These are phyloP conservation scores for Mucor sp. DNA, from an alignment of 371 early-diverging fungal genomes.

Conservation along the genomic window DNA sequence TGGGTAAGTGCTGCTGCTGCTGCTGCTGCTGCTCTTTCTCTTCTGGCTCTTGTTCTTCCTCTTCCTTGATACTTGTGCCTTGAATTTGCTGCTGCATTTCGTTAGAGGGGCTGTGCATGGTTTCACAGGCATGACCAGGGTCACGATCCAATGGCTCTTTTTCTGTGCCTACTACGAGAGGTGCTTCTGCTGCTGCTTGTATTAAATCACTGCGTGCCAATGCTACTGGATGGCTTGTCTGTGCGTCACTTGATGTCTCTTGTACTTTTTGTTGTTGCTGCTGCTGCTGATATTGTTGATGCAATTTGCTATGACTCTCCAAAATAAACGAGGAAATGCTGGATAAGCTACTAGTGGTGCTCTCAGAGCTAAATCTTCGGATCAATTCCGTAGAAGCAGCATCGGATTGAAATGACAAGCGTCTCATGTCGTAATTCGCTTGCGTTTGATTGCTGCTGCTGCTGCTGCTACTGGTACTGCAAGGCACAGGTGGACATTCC, in stretches of 20 bases:
- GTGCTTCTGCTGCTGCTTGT: not conserved
- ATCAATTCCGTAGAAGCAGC: constrained; percentile 21
- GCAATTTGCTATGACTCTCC: not conserved
- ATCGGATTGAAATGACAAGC: constrained; percentile 21
- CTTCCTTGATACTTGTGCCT: constrained; percentile 1
- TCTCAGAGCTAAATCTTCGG: constrained; percentile 25
- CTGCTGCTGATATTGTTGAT: constrained; percentile 7
- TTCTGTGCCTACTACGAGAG: not conserved
- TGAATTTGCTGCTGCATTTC: constrained; percentile 4
- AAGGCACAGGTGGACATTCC: constrained; percentile 42
- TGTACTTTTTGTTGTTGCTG: not conserved
- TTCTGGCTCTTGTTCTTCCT: not conserved
- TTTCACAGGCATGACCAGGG: constrained; percentile 16
- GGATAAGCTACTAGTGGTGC: constrained; percentile 16
- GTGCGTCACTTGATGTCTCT: not conserved
- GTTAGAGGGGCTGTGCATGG: constrained; percentile 11
- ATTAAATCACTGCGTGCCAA: not conserved
- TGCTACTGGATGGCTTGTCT: not conserved
- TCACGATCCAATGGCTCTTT: constrained; percentile 8
- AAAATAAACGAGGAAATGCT: constrained; percentile 13
- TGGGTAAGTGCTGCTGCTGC: constrained; percentile 18
- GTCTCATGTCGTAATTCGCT: not conserved
- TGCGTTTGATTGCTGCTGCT: not conserved
- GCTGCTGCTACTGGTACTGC: constrained; percentile 2
- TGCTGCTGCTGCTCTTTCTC: not conserved